Evolutionary conservation across 805 yeast genomes (phyloP), one percentile per base, ranked within the genome.

Genomic region (Maudiozyma pseudohumilis): DNA sequence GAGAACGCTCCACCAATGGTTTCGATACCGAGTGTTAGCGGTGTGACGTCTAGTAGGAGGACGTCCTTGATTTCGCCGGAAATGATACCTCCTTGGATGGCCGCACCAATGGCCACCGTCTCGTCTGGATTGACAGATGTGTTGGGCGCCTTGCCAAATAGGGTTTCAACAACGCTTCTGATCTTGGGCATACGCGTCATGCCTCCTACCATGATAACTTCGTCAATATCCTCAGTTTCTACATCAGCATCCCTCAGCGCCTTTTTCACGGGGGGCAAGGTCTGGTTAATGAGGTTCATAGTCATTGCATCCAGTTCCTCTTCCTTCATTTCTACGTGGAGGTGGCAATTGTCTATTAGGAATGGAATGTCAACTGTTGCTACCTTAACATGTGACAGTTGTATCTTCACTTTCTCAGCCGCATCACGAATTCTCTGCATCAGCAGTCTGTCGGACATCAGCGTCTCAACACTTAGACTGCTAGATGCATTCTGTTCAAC

Each of bases 71-170:
- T 79, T 49, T 82, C 86, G 47, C 94, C 94, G 16, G 88, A 79
- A 40, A 83, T 64, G 28, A 83, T 80, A 49, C 88, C 94, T 52
- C 89, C 94, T 64, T 83, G 94, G 50, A 83, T 80, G 33, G 94
- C 92, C 23, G 94, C 94, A 53, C 94, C 94, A 47, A 83, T 63
- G 32, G 94, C 92, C 35, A 83, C 94, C n/a, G 92, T 88, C 61
- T 83, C 94, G 59, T 83, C 94, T n/a, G 94, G 94, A 55, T 83
- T 83, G 10, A 83, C 84, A 15, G 75, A 71, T 30, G 80, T 75
- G 37, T 77, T 79, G 28, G 89, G 88, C 43, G 70, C 66, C 53
- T 72, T 77, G 17, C 70, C 68, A 54, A 83, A 81, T 12, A 78
- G 45, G 8, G 65, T 64, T 44, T 67, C 70, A 16, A 83, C 89